Percentiles rank a stretch among this genome's conserved stretches.
phyloP scores from a whole-genome alignment of 2,329 filamentous ascomycete genomes.

The Colletotrichum liriopes region DNA sequence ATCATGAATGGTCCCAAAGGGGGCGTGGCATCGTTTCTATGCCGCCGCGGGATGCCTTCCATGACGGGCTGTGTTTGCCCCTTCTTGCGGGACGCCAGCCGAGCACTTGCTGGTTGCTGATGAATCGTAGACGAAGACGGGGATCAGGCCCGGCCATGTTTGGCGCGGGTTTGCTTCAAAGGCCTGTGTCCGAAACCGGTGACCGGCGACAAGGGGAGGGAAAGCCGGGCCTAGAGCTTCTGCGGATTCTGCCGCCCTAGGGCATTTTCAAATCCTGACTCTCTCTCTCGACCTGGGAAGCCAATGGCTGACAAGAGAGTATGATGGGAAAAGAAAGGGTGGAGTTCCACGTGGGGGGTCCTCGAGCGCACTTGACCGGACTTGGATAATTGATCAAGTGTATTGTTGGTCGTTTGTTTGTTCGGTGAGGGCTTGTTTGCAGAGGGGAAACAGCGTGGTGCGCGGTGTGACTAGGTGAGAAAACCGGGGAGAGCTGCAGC shows the following conservation, averaged over 20 bases:
- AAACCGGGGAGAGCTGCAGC: not conserved
- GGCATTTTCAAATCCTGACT: not conserved
- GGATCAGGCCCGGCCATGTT: constrained; percentile 29
- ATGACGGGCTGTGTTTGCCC: constrained; percentile 17
- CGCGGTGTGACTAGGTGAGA: constrained; percentile 12
- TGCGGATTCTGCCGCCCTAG: constrained; percentile 17
- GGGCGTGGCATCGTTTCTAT: constrained; percentile 14
- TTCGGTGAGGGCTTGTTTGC: constrained; percentile 28
- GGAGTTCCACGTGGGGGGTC: constrained; percentile 36
- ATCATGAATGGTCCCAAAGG: constrained; percentile 8
- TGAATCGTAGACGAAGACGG: constrained; percentile 33
- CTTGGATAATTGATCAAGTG: not conserved
- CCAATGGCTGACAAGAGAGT: constrained; percentile 2
- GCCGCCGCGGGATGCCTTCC: constrained; percentile 12
- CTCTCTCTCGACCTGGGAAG: not conserved
- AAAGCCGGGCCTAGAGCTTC: constrained; percentile 23
- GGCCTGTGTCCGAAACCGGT: constrained; percentile 42
- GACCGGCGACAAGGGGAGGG: constrained; percentile 16
- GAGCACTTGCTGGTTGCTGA: constrained; percentile 36
- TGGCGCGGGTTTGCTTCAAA: constrained; percentile 27
- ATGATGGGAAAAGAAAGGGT: not conserved
- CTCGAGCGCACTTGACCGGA: not conserved
- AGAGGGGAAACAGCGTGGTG: not conserved
- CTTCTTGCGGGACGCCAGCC: constrained; percentile 16
- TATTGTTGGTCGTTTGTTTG: constrained; percentile 22